Evolutionary conservation across 768 basidiomycete species (phyloP), one percentile per base, ranked within the genome.

Genomic region (Botryobasidium botryosum): DNA sequence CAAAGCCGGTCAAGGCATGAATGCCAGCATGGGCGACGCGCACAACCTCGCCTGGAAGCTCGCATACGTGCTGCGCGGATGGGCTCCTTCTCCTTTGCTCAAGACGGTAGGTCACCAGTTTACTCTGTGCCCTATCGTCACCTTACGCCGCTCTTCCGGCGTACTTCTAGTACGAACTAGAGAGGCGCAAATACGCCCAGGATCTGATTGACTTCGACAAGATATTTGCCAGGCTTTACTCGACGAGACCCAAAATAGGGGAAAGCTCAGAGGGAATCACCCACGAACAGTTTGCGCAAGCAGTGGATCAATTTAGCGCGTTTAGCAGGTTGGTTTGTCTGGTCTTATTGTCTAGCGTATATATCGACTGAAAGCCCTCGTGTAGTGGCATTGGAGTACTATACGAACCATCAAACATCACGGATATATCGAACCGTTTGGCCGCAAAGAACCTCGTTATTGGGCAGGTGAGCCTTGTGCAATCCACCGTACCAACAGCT

Each of bases 201-300:
- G 78, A 81, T 46, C 65, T 86, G 47, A 83, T 83, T 47, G 52
- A 68, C 40, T 82, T 79, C 52, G 81, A 84, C 55, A 72, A 70
- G 51, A 55, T 75, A 47, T 78, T 74, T 49, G 66, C 77, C 6
- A 62, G 64, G 12, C 60, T 80, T n/a, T 80, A 79, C 56, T 80
- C 78, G 18, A 71, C 71, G 31, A 77, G 77, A 56, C 75, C 78
- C 3, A 63, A 65, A 26, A 73, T 71, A 3, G 59, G 61, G 27
- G 60, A 57, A 5, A 55, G n/a, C n/a, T 55, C 62, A 42, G 64
- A 68, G 31, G 73, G 74, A 18, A 69, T 60, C 1, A 49, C 53
- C 10, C 69, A 70, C 44, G 63, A 66, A 26, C 66, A 70, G 27
- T 73, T 76, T 53, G 52, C 69, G n/a, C 52, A 59, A 68, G 65